Conservation (phyloP, 2,329 filamentous ascomycete genomes). For the Chrysoporthe cubensis region DNA sequence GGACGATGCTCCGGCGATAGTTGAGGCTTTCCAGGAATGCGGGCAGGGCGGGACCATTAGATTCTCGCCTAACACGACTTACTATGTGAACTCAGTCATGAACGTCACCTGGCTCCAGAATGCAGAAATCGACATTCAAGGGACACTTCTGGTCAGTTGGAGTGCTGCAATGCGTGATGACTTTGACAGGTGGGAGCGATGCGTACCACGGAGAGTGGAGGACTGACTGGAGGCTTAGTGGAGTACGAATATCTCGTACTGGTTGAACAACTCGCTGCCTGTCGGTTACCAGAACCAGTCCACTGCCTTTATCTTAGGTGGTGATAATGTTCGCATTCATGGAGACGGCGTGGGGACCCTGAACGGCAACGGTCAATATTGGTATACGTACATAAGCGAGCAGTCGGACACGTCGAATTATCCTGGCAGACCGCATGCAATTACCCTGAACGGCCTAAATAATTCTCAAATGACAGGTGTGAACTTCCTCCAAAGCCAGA, state of each 20-base stretch:
- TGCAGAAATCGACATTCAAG: constrained; percentile 47
- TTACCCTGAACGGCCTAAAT: constrained; percentile 50
- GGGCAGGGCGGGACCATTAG: constrained; percentile 44
- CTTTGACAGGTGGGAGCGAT: neutral
- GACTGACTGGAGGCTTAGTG: constrained; percentile 33
- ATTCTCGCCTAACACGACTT: constrained; percentile 48
- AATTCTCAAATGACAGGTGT: constrained; percentile 51
- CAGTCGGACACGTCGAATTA: constrained; percentile 41
- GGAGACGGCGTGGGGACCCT: constrained; percentile 51
- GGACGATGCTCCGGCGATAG: constrained; percentile 47
- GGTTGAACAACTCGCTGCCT: constrained; percentile 47
- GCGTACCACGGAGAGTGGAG: neutral
- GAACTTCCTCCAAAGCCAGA: constrained; percentile 52
- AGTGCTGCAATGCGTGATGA: neutral
- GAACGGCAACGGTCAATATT: constrained; percentile 56
- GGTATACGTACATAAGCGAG: constrained; percentile 49
- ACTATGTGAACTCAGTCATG: constrained; percentile 47
- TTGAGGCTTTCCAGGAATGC: constrained; percentile 46
- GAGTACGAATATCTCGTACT: constrained; percentile 47
- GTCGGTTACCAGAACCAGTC: constrained; percentile 53
- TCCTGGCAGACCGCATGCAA: constrained; percentile 51
- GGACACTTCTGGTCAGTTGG: constrained; percentile 39
- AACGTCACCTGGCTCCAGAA: constrained; percentile 47
- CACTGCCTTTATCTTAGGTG: constrained; percentile 52
- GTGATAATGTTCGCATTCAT: constrained; percentile 48